Base-by-base conservation (phyloP, 2,329 filamentous ascomycete species). In the Colletotrichum echinochloae region DNA sequence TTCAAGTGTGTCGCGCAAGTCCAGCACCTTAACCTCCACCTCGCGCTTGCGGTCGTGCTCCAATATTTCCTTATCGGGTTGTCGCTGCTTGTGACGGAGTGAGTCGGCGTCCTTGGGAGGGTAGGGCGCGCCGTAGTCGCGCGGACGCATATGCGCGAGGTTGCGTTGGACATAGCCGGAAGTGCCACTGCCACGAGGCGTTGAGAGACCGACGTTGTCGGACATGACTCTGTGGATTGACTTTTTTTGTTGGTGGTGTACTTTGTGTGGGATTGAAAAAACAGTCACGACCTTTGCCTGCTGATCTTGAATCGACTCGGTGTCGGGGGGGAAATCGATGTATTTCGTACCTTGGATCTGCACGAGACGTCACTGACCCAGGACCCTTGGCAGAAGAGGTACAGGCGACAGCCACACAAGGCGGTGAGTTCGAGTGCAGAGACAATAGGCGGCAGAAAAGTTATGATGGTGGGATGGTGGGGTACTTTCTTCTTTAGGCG, bases 81-180 rank as follows among this genome's bases (percentile, higher is more conserved):
- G 90, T 30, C 95, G 90, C 78, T 92, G 92, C 73, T 88, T 87
- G 81, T 97, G 93, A 77, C 90, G 91, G 75, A 93, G 86, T 68
- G 84, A 86, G 76, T 93, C 89, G 73, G 89, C 84, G 77, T 93
- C 90, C 73, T 89, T 90, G 39, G 90, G 89, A n/a, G 67, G 64
- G 81, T 97, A 97, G 0, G 94, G 95, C 23, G 91, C 90, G 70
- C 85, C 87, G 76, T 90, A 88, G 83, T 97, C 94, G 82, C 95
- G 94, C 37, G 93, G 94, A 78, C 88, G 90, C 76, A 98, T 90
- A 79, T 95, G 91, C 23, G 96, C 96, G 44, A 94, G 90, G 84
- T 98, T 99, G 81, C 94, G 94, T 83, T 98, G 95, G 66, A 99
- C 95, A 80, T 98, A 98, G 79, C 96, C 96, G 1, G 95, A 98